These are phyloP conservation scores for Pseudonitzschia delicatissima DNA, from an alignment of 108 stramenopile species.

Conservation along the genomic window DNA sequence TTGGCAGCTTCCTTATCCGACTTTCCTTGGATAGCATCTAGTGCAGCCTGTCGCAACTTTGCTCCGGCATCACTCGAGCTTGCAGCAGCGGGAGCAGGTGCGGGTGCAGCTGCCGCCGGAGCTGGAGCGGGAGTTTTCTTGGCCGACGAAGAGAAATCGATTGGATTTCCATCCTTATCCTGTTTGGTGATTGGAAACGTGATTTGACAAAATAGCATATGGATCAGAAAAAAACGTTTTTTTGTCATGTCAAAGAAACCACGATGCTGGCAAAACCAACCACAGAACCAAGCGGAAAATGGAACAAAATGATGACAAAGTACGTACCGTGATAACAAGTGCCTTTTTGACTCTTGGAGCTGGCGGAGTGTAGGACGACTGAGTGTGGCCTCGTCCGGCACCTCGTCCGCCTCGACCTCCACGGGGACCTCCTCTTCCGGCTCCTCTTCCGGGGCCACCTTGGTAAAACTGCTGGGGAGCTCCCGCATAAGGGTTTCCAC, in stretches of 20 bases:
- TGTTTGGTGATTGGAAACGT: not conserved
- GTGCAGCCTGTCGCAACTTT: constrained; percentile 59
- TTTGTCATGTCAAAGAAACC: not conserved
- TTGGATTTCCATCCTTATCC: constrained; percentile 66
- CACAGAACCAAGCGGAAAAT: constrained; percentile 8
- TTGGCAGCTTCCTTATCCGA: constrained; percentile 29
- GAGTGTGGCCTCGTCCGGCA: not conserved
- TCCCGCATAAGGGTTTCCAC: constrained; percentile 17
- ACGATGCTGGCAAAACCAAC: not conserved
- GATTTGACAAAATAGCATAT: not conserved
- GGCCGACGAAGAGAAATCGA: constrained; percentile 39
- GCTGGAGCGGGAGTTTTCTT: constrained; percentile 11
- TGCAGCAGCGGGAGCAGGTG: constrained; percentile 19
- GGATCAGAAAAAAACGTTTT: not conserved
- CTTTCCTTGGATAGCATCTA: constrained; percentile 53
- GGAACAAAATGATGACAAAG: not conserved
- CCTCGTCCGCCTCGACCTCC: not conserved
- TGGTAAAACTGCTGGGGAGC: not conserved
- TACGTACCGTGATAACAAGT: constrained; percentile 39
- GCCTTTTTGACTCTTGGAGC: constrained; percentile 25
- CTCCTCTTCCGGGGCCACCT: not conserved
- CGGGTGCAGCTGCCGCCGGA: constrained; percentile 16
- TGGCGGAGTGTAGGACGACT: constrained; percentile 7
- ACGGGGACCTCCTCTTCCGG: not conserved
- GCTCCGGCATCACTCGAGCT: constrained; percentile 50